phyloP scores from a whole-genome alignment of 2,329 filamentous ascomycete species.

The Albifimbria verrucaria region DNA sequence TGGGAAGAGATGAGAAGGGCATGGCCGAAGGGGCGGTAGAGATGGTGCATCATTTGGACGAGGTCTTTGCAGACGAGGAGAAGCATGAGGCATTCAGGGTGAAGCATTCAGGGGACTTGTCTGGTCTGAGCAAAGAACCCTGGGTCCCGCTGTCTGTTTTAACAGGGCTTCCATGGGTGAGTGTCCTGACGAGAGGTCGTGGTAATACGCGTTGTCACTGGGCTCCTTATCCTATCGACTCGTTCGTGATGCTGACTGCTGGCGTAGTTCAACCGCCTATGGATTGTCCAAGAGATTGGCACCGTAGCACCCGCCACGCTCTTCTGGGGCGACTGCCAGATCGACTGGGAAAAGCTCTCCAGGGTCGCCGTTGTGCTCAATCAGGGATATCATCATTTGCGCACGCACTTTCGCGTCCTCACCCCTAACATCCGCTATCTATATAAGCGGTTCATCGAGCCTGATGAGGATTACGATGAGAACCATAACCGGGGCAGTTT shows the following conservation, averaged over 20 bases:
- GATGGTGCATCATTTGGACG: constrained; percentile 22
- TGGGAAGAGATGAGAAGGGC: constrained; percentile 24
- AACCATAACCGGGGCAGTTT: constrained; percentile 29
- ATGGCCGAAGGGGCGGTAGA: constrained; percentile 24
- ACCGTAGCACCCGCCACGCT: constrained; percentile 28
- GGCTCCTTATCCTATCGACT: too few species aligned
- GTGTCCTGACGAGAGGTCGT: constrained; percentile 11
- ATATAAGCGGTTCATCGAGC: constrained; percentile 29
- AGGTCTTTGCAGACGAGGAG: constrained; percentile 26
- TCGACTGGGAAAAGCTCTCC: constrained; percentile 30
- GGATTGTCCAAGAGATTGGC: constrained; percentile 36
- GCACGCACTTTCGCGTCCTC: constrained; percentile 23
- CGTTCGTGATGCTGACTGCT: too few species aligned
- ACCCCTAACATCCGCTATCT: constrained; percentile 31
- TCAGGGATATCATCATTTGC: constrained; percentile 27
- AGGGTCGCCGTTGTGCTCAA: constrained; percentile 27
- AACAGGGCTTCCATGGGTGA: constrained; percentile 29
- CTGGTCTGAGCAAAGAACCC: constrained; percentile 19
- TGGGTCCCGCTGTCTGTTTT: constrained; percentile 30
- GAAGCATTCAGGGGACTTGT: constrained; percentile 25
- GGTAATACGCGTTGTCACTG: too few species aligned
- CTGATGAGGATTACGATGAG: constrained; percentile 19
- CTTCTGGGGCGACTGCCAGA: constrained; percentile 28
- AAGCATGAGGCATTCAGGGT: constrained; percentile 23
- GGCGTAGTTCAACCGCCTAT: constrained; percentile 30